Base-by-base conservation (phyloP, 2,329 filamentous ascomycete genomes). In the Paecilomyces niveus region DNA sequence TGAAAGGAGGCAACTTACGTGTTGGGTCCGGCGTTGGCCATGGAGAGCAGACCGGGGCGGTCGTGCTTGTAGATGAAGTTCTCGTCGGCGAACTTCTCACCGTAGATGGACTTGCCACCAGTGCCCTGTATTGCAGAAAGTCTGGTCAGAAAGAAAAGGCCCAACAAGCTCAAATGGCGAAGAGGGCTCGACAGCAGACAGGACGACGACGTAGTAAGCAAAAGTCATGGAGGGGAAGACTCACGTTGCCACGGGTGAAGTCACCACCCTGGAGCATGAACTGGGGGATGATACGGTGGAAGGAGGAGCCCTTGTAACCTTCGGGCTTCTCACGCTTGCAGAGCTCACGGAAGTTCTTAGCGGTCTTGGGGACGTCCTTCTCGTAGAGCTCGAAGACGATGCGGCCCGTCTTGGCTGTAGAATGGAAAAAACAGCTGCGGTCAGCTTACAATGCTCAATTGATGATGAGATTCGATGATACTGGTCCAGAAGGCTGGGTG, bases 201-300 rank as follows among this genome's bases (percentile, higher is more conserved):
- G 4, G n/a, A 18, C 39, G 39, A 18, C 39, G 39, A 45, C 3
- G 15, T 8, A n/a, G n/a, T 5, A 45, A 45, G 7, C 15, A 18
- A 9, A 32, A 52, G 18, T n/a, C 15, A 52, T 29, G 11, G 10
- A 33, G 35, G 18, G 31, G 33, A 31, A 22, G 52, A 80, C 89
- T 77, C 83, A 96, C 92, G 79, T 95, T 94, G 74, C 87, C 86
- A 74, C 89, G 89, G 79, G 91, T 95, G 83, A 95, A 95, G 84
- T 96, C 91, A 84, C 91, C 91, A 76, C 91, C 92, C 85, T 96
- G 92, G 70, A 96, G 88, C 92, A 96, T 96, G 85, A 96, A 96
- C 59, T 90, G 77, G 68, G 89, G 89, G 78, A 96, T 96, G 78
- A 96, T 88, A 70, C 92, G 90, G 85, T 96, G 91, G 88, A 96